phyloP scores from a whole-genome alignment of 768 basidiomycete genomes.

The Amanita molliuscula region DNA sequence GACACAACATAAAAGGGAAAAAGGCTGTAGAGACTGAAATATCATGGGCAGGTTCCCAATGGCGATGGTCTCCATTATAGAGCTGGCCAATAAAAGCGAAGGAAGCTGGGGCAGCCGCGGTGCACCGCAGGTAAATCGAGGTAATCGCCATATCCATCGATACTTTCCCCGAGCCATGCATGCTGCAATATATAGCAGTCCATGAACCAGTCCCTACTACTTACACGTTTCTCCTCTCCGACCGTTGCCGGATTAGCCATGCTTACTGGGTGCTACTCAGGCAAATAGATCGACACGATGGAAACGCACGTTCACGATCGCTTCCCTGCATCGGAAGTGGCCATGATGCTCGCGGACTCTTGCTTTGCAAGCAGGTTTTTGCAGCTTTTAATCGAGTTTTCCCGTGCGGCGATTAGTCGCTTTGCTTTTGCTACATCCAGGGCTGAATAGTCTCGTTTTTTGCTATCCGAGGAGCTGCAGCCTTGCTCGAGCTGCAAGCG shows the following conservation, averaged over 20 bases:
- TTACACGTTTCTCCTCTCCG: neutral
- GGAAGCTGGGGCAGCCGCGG: neutral
- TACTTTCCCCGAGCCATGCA: constrained; percentile 3
- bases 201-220: neutral
- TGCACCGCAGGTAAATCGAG: neutral
- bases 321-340: neutral
- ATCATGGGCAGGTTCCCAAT: neutral
- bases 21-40: neutral
- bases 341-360: neutral
- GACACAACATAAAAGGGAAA: neutral
- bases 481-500: constrained; percentile 32
- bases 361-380: constrained; percentile 38
- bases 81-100: neutral
- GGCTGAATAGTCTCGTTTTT: constrained; percentile 38
- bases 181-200: neutral
- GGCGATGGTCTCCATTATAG: neutral
- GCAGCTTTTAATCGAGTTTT: constrained; percentile 56
- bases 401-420: constrained; percentile 58
- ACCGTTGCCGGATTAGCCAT: neutral
- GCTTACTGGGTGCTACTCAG: neutral
- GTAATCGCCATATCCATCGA: neutral
- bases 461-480: constrained; percentile 14
- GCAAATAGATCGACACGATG: neutral
- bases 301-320: constrained; percentile 5
- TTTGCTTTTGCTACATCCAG: constrained; percentile 54